Percentiles rank a stretch among this genome's conserved stretches.
Conservation (phyloP, 108 stramenopile genomes). For the Cyclotella baltica region DNA sequence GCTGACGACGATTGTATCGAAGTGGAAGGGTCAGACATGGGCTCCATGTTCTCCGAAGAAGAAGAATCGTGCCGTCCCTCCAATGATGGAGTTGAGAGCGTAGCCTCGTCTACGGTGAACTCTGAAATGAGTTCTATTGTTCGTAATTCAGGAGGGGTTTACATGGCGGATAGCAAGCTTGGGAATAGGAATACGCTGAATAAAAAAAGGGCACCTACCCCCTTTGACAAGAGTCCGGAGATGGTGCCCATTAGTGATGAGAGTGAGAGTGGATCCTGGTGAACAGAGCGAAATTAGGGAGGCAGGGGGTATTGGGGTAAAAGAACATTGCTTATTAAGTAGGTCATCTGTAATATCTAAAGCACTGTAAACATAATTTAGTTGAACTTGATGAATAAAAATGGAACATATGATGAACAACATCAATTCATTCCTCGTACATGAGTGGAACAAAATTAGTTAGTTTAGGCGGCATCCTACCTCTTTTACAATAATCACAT, state of each 20-base stretch:
- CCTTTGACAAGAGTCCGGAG: conserved; percentile 4
- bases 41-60: conserved; percentile 24
- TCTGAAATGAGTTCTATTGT: conserved; percentile 6
- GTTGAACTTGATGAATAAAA: too few relatives aligned
- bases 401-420: too few relatives aligned
- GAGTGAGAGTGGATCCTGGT: conserved; percentile 4
- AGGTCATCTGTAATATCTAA: too few relatives aligned
- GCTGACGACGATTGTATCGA: neutral
- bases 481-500: too few relatives aligned
- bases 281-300: neutral
- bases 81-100: conserved; percentile 10
- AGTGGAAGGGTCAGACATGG: conserved; percentile 20
- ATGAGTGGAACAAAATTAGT: too few relatives aligned
- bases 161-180: neutral
- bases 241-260: conserved; percentile 1
- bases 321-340: too few relatives aligned
- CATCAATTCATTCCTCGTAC: too few relatives aligned
- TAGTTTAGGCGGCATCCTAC: too few relatives aligned
- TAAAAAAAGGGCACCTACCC: conserved; percentile 1
- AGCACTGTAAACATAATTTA: too few relatives aligned
- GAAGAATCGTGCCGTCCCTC: neutral
- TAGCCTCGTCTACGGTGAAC: conserved; percentile 16
- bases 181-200: neutral
- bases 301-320: too few relatives aligned
- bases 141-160: conserved; percentile 1